Evolutionary conservation across 495 filamentous ascomycete species (phyloP).

Genomic region (Daldinia grandis): DNA sequence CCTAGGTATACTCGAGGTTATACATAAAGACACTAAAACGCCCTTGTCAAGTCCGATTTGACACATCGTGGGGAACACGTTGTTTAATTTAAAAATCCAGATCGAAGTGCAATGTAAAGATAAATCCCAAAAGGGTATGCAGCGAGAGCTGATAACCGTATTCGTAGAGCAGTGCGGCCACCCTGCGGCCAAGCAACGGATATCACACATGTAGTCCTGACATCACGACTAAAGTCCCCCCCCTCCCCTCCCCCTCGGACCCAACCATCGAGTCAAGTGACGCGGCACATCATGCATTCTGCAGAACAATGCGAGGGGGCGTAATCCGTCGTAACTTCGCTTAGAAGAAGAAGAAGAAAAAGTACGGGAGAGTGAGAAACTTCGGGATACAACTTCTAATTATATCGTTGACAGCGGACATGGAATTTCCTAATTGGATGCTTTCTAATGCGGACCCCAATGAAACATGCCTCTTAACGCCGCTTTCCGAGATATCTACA

Average conservation of each 20-base stretch:
- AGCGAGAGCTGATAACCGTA: slow-evolving; percentile 6
- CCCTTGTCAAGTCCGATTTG: neutral
- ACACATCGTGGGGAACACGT: slow-evolving; percentile 1
- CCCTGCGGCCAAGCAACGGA: slow-evolving; percentile 16
- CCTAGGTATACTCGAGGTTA: no score
- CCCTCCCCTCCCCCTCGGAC: slow-evolving; percentile 4
- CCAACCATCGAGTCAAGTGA: slow-evolving; percentile 20
- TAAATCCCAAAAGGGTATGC: slow-evolving; percentile 12
- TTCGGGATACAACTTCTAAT: slow-evolving; percentile 8
- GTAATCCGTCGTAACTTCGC: slow-evolving; percentile 10
- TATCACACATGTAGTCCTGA: slow-evolving; percentile 19
- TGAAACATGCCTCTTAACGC: slow-evolving; percentile 19
- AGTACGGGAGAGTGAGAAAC: slow-evolving; percentile 9
- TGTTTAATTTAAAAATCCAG: neutral
- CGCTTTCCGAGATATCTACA: slow-evolving; percentile 12
- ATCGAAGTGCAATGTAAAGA: neutral
- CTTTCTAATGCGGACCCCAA: slow-evolving; percentile 16
- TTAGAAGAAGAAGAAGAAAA: no score
- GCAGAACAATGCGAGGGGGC: slow-evolving; percentile 8
- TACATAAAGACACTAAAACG: neutral
- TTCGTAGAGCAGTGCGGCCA: slow-evolving; percentile 6
- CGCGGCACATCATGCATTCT: slow-evolving; percentile 21
- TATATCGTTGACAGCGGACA: slow-evolving; percentile 12
- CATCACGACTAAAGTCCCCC: slow-evolving; percentile 20
- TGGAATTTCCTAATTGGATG: slow-evolving; percentile 10